A percentile compares a stretch with the other conserved stretches of the same genome.
Conservation (phyloP, 352 stramenopile species). For the Globisporangium cystogenes region DNA sequence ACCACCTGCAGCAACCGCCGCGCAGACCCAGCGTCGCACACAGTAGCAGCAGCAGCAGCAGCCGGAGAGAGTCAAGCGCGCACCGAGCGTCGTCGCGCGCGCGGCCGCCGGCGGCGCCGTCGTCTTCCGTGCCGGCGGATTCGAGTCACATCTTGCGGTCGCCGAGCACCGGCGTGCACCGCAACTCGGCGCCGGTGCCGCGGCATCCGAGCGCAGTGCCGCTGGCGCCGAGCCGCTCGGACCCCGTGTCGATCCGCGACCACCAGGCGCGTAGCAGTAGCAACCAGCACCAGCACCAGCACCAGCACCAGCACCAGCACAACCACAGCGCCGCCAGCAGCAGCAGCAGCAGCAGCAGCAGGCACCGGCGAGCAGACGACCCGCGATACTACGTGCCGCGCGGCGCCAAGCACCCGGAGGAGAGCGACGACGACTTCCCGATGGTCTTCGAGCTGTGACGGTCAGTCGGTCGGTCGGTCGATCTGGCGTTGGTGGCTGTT, state of each 20-base stretch:
- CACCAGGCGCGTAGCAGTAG: slow-evolving; percentile 9
- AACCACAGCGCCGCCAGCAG: not conserved
- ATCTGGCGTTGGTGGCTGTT: not conserved
- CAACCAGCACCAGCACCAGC: not conserved
- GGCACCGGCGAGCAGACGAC: not conserved
- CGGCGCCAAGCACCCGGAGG: not conserved
- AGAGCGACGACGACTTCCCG: slow-evolving; percentile 4
- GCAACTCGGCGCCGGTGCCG: slow-evolving; percentile 11
- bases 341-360: not conserved
- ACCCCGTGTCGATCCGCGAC: slow-evolving; percentile 8
- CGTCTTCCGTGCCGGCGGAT: slow-evolving; percentile 5
- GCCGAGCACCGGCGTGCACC: slow-evolving; percentile 2
- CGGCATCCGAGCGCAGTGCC: slow-evolving; percentile 1
- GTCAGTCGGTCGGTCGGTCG: too few species aligned
- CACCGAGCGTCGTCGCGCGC: not conserved
- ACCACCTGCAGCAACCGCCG: not conserved
- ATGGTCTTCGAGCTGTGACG: slow-evolving; percentile 15
- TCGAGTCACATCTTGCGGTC: slow-evolving; percentile 10
- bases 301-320: not conserved
- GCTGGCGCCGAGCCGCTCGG: slow-evolving; percentile 11
- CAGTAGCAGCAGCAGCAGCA: slow-evolving; percentile 4
- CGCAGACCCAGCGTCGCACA: not conserved
- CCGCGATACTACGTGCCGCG: slow-evolving; percentile 7
- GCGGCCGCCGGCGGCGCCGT: not conserved
- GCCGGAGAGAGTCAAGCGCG: not conserved